Evolutionary conservation across 805 yeast species (phyloP).

Genomic region (Jamesozyma gamospora): DNA sequence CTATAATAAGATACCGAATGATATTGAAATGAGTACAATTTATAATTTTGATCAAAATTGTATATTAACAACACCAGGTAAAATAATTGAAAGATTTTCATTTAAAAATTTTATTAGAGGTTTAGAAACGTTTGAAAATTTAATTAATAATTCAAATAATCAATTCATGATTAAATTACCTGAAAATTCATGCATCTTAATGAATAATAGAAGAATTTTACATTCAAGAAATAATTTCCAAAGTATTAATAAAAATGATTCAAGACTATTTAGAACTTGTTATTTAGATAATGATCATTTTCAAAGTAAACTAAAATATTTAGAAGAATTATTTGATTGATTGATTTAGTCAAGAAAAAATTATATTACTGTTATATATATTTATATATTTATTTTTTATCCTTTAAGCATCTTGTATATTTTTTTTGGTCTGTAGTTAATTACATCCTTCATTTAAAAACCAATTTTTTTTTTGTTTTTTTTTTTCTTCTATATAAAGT

Average conservation of each 20-base stretch:
- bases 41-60: conserved; percentile 9
- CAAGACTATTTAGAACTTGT: conserved; percentile 66
- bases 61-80: conserved; percentile 26
- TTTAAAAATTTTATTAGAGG: conserved; percentile 54
- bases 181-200: conserved; percentile 54
- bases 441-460: too few species aligned
- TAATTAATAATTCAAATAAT: conserved; percentile 42
- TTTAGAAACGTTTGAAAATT: conserved; percentile 47
- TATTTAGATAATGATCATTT: conserved; percentile 64
- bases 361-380: neutral
- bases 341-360: too few species aligned
- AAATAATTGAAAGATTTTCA: conserved; percentile 32
- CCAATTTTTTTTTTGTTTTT: too few species aligned
- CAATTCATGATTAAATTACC: conserved; percentile 45
- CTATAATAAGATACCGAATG: conserved; percentile 25
- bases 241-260: conserved; percentile 16
- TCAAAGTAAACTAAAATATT: conserved; percentile 45
- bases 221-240: conserved; percentile 55
- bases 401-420: too few species aligned
- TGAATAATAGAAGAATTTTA: conserved; percentile 59
- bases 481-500: too few species aligned
- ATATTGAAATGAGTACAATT: conserved; percentile 6
- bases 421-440: too few species aligned
- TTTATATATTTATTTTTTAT: neutral
- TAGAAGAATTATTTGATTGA: conserved; percentile 17